These are phyloP conservation scores for Cucumis sativus DNA, from an alignment of 306 rosid species.

Conservation along the genomic window DNA sequence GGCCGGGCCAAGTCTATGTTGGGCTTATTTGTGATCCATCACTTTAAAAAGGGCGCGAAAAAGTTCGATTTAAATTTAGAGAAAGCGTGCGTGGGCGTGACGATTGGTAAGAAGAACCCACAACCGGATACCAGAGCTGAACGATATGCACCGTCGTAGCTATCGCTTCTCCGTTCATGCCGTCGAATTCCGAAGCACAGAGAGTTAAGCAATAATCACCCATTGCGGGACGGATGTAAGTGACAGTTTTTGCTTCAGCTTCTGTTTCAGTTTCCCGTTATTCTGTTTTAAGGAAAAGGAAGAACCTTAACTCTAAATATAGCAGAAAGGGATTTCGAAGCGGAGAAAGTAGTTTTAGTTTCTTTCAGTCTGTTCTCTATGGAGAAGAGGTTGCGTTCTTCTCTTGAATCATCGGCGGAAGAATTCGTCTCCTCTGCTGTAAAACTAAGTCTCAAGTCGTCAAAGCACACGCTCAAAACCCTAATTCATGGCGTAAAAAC, in stretches of 20 bases:
- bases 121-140: not conserved
- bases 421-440: conserved; percentile 49
- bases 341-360: not conserved
- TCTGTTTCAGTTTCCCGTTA: not conserved
- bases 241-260: not conserved
- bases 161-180: not conserved
- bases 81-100: not conserved
- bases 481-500: conserved; percentile 45
- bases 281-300: not conserved
- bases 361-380: not conserved
- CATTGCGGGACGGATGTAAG: not conserved
- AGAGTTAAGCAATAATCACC: not conserved
- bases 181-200: not conserved
- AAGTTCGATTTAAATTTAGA: not conserved
- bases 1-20: not conserved
- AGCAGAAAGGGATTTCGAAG: not conserved
- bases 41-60: not conserved
- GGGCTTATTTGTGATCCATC: not conserved
- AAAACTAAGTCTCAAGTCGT: conserved; percentile 38
- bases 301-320: not conserved
- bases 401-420: conserved; percentile 49
- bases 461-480: conserved; percentile 53
- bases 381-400: conserved; percentile 73
- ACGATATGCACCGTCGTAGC: not conserved
- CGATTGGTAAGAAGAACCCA: not conserved